These are phyloP conservation scores for Leccinum laetum DNA, from an alignment of 1,284 basidiomycete genomes.

Conservation along the genomic window DNA sequence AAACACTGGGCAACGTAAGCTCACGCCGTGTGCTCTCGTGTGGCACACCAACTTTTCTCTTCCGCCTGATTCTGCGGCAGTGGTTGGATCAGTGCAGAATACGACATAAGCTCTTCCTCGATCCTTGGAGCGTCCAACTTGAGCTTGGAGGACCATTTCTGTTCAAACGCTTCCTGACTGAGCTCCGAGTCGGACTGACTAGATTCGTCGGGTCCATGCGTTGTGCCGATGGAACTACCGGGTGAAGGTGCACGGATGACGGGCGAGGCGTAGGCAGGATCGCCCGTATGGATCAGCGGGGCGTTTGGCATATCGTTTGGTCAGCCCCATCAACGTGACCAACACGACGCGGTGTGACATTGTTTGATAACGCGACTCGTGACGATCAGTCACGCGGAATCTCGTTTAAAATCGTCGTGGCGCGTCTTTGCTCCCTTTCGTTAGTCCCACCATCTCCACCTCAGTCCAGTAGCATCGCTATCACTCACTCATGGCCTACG, in stretches of 20 bases:
- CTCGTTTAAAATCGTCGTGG: conserved; percentile 29
- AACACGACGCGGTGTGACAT: conserved; percentile 33
- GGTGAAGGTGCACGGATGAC: conserved; percentile 69
- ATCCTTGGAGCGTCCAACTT: conserved; percentile 32
- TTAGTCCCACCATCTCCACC: conserved; percentile 34
- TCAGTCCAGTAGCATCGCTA: conserved; percentile 5
- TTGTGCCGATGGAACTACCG: conserved; percentile 68
- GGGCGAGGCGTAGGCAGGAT: conserved; percentile 60
- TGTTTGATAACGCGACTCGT: conserved; percentile 30
- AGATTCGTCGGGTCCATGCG: conserved; percentile 63
- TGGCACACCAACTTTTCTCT: conserved; percentile 29
- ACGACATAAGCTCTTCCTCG: conserved; percentile 30
- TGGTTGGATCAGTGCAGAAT: conserved; percentile 26
- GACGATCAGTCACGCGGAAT: conserved; percentile 30
- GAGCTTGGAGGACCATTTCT: conserved; percentile 48
- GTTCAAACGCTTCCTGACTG: conserved; percentile 48
- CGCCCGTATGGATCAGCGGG: conserved; percentile 32
- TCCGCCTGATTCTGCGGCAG: conserved; percentile 29
- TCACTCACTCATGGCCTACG: conserved; percentile 53
- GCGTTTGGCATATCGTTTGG: conserved; percentile 26
- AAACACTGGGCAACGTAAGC: conserved; percentile 33
- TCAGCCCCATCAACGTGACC: conserved; percentile 4
- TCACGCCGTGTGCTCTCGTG: background rate
- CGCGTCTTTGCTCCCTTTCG: conserved; percentile 31
- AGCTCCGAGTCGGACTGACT: conserved; percentile 55